phyloP scores from a whole-genome alignment of 768 basidiomycete genomes.

The Pisolithus albus region DNA sequence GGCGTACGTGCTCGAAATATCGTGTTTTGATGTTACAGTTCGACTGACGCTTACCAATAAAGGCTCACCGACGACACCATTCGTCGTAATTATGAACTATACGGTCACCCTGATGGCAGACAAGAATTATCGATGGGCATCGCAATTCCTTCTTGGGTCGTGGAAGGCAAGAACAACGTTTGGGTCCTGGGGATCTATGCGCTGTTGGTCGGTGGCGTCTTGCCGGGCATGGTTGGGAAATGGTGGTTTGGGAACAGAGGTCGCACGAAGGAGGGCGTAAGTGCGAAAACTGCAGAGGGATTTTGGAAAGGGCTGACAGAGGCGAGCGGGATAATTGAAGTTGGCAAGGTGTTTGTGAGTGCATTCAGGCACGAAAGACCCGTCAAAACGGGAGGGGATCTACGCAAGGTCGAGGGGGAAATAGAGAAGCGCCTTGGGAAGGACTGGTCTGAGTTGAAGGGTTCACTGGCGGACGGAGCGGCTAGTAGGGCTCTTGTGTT shows the following conservation, averaged over 20 bases:
- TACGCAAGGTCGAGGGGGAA: constrained; percentile 46
- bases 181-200: constrained; percentile 89
- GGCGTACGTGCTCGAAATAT: constrained; percentile 44
- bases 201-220: constrained; percentile 74
- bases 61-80: constrained; percentile 91
- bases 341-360: constrained; percentile 63
- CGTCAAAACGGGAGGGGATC: constrained; percentile 26
- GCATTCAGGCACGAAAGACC: constrained; percentile 56
- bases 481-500: constrained; percentile 53
- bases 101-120: constrained; percentile 95
- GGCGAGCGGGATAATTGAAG: constrained; percentile 62
- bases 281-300: constrained; percentile 70
- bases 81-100: constrained; percentile 81
- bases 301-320: constrained; percentile 89
- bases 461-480: constrained; percentile 34
- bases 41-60: neutral
- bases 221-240: constrained; percentile 82
- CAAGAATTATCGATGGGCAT: constrained; percentile 93
- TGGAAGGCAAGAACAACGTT: constrained; percentile 85
- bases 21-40: neutral
- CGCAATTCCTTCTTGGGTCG: constrained; percentile 88
- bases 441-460: constrained; percentile 50
- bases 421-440: constrained; percentile 42
- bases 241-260: constrained; percentile 97
- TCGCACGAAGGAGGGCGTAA: constrained; percentile 88